phyloP scores from a whole-genome alignment of 768 basidiomycete species.

The Chalciporus pseudorubinellus region DNA sequence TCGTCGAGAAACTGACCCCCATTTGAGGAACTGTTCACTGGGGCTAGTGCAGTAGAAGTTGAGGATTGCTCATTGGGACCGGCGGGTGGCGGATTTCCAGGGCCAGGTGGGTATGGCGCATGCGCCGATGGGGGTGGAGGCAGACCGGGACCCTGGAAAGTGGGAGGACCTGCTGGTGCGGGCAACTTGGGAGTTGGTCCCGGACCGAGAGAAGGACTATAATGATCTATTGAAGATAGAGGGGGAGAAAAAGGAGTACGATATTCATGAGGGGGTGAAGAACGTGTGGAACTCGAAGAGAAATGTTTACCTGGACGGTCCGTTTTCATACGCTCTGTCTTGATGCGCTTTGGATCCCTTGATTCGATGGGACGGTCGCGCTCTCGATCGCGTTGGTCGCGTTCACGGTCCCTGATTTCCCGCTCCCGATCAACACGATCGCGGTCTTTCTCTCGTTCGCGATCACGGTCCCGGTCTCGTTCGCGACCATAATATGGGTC shows the following conservation, averaged over 20 bases:
- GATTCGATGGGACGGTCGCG: constrained; percentile 46
- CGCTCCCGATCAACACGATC: constrained; percentile 38
- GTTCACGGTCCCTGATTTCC: constrained; percentile 36
- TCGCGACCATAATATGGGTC: constrained; percentile 41
- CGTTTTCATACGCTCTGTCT: constrained; percentile 48
- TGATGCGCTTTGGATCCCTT: constrained; percentile 61
- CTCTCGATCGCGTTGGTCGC: constrained; percentile 43
- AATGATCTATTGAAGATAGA: constrained; percentile 32
- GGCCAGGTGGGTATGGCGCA: constrained; percentile 31
- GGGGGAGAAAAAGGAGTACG: constrained; percentile 22
- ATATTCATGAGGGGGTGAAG: constrained; percentile 34
- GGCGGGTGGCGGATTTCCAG: constrained; percentile 33
- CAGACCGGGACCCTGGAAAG: constrained; percentile 37
- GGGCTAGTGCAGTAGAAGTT: constrained; percentile 23
- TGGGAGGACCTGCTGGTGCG: constrained; percentile 26
- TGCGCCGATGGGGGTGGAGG: constrained; percentile 34
- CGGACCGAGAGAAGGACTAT: constrained; percentile 37
- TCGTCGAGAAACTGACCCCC: constrained; percentile 34
- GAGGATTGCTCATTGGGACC: constrained; percentile 25
- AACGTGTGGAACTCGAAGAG: constrained; percentile 23
- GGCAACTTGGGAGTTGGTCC: constrained; percentile 40
- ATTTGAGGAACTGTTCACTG: constrained; percentile 27
- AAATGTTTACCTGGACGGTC: constrained; percentile 42
- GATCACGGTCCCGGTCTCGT: constrained; percentile 38
- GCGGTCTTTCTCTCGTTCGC: constrained; percentile 42